Percentiles rank a stretch among this genome's conserved stretches.
Evolutionary conservation across 192 early-diverging fungal species (phyloP).

Genomic region (Phlyctochytrium planicorne): DNA sequence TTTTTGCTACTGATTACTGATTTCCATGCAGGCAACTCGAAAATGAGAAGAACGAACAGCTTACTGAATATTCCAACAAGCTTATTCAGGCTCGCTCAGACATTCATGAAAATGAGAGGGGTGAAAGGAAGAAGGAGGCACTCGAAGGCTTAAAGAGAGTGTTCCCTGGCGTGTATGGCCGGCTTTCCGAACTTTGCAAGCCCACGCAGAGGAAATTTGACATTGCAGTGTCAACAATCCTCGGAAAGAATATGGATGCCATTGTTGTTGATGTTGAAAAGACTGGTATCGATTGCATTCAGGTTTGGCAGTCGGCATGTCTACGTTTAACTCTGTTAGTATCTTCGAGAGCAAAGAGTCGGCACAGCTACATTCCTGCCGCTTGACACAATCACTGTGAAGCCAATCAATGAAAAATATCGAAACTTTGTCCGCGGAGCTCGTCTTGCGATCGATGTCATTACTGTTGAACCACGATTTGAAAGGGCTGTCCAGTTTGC

Average conservation of each 20-base stretch:
- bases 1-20: not conserved
- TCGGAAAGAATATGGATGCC: slow-evolving; percentile 91
- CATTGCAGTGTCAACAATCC: slow-evolving; percentile 75
- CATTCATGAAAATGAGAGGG: slow-evolving; percentile 79
- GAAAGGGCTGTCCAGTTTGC: slow-evolving; percentile 87
- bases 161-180: slow-evolving; percentile 84
- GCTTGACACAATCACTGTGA: slow-evolving; percentile 73
- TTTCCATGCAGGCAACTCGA: slow-evolving; percentile 54
- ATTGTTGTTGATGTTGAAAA: slow-evolving; percentile 91
- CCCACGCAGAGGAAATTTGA: slow-evolving; percentile 94
- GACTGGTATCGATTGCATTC: slow-evolving; percentile 95
- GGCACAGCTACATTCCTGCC: slow-evolving; percentile 96
- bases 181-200: slow-evolving; percentile 84
- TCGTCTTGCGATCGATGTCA: slow-evolving; percentile 88
- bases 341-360: slow-evolving; percentile 86
- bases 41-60: slow-evolving; percentile 80
- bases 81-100: slow-evolving; percentile 81
- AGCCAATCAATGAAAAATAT: slow-evolving; percentile 77
- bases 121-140: slow-evolving; percentile 72
- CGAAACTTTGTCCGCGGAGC: slow-evolving; percentile 78
- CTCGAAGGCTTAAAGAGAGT: slow-evolving; percentile 78
- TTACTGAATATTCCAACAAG: slow-evolving; percentile 71
- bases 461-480: slow-evolving; percentile 71
- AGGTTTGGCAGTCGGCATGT: slow-evolving; percentile 44
- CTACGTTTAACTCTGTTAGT: slow-evolving; percentile 32